Evolutionary conservation across 257 asterid genomes (phyloP).

Genomic region (Cinchona pubescens): DNA sequence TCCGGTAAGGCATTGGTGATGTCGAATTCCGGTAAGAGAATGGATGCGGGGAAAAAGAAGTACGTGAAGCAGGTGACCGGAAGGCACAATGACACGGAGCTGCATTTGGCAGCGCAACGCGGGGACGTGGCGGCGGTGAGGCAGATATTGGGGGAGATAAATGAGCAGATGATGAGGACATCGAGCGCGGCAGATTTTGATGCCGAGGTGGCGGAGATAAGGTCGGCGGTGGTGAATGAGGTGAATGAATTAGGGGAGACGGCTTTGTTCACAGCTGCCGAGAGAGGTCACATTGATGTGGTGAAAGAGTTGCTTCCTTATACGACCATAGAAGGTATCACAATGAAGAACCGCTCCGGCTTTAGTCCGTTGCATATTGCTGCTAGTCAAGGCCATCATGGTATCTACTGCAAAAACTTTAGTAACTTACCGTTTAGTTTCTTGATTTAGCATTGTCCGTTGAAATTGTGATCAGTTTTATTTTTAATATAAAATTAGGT

Average conservation of each 20-base stretch:
- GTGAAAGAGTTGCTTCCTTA: slow-evolving; percentile 46
- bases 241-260: slow-evolving; percentile 64
- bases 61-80: slow-evolving; percentile 94
- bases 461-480: too few relatives aligned
- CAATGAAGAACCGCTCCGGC: slow-evolving; percentile 45
- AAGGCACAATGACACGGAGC: slow-evolving; percentile 81
- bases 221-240: slow-evolving; percentile 56
- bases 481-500: slow-evolving; percentile 27
- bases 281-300: slow-evolving; percentile 45
- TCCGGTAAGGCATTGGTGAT: slow-evolving; percentile 49
- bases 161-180: slow-evolving; percentile 59
- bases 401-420: slow-evolving; percentile 30
- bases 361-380: slow-evolving; percentile 62
- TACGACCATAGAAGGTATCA: slow-evolving; percentile 46
- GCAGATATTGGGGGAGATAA: slow-evolving; percentile 62
- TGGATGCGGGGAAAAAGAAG: slow-evolving; percentile 47
- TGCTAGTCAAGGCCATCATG: slow-evolving; percentile 55
- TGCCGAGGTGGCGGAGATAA: slow-evolving; percentile 51
- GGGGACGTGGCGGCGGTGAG: slow-evolving; percentile 71
- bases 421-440: too few relatives aligned
- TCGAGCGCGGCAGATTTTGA: slow-evolving; percentile 53
- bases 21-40: slow-evolving; percentile 60
- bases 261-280: slow-evolving; percentile 50
- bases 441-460: too few relatives aligned
- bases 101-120: slow-evolving; percentile 80